Conservation (phyloP, 2,329 filamentous ascomycete genomes). For the Furcasterigmium furcatum region DNA sequence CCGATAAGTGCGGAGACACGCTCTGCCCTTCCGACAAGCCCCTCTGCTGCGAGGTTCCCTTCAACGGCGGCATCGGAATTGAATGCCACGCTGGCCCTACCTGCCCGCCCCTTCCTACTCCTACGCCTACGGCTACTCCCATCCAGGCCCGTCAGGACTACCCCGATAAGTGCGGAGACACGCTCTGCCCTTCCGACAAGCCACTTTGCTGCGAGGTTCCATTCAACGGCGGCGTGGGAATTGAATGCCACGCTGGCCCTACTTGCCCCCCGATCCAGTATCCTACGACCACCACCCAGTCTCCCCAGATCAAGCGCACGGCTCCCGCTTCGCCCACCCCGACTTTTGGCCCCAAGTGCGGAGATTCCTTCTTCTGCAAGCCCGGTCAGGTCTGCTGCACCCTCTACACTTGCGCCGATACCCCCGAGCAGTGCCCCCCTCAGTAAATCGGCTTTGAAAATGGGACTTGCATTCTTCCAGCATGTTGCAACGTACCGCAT, state of each 20-base stretch:
- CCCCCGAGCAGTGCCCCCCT: constrained; percentile 7
- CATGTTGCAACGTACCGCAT: too few relatives aligned
- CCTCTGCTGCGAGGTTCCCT: background rate
- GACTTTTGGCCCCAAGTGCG: constrained; percentile 8
- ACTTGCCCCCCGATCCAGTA: constrained; percentile 8
- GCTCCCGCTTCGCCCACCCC: background rate
- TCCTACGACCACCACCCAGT: constrained; percentile 1
- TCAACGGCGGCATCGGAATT: background rate
- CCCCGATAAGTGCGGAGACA: constrained; percentile 6
- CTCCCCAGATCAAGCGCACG: background rate
- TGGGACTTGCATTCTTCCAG: too few relatives aligned
- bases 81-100: constrained; percentile 1
- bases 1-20: constrained; percentile 5
- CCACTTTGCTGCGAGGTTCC: background rate
- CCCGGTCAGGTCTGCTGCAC: constrained; percentile 8
- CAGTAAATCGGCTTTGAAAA: too few relatives aligned
- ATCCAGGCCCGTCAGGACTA: too few relatives aligned
- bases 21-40: background rate
- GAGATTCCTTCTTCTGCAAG: constrained; percentile 9
- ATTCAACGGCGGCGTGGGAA: background rate
- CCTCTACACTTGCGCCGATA: constrained; percentile 8
- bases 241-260: too few relatives aligned
- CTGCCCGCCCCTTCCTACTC: too few relatives aligned
- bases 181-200: background rate
- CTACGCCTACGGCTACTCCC: too few relatives aligned